Percentiles rank a stretch among this genome's conserved stretches.
phyloP scores from a whole-genome alignment of 371 early-diverging fungal species.

The Nosema muscidifuracis region DNA sequence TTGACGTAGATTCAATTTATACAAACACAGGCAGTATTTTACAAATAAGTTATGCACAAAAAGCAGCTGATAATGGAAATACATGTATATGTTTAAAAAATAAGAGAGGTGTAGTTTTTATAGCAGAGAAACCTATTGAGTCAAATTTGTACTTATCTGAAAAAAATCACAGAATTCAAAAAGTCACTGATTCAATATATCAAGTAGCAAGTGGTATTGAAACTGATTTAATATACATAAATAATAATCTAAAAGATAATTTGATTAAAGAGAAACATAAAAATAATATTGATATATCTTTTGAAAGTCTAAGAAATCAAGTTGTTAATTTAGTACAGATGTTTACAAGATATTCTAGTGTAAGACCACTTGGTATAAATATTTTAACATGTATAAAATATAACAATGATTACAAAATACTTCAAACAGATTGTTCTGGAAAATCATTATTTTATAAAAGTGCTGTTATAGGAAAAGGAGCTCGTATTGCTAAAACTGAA shows the following conservation, averaged over 20 bases:
- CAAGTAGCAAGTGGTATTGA: slow-evolving; percentile 96
- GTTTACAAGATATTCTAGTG: slow-evolving; percentile 47
- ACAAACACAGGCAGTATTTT: slow-evolving; percentile 96
- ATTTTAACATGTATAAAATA: slow-evolving; percentile 48
- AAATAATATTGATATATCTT: slow-evolving; percentile 10
- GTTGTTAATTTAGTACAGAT: slow-evolving; percentile 32
- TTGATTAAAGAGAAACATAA: slow-evolving; percentile 20
- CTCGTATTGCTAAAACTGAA: slow-evolving; percentile 61
- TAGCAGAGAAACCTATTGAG: slow-evolving; percentile 85
- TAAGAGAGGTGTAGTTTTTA: slow-evolving; percentile 88
- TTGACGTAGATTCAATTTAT: slow-evolving; percentile 86
- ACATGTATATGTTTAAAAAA: slow-evolving; percentile 95
- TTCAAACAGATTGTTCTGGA: slow-evolving; percentile 53
- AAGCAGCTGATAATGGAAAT: slow-evolving; percentile 81
- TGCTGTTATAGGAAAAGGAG: slow-evolving; percentile 56
- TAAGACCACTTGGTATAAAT: slow-evolving; percentile 59
- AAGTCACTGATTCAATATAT: slow-evolving; percentile 79
- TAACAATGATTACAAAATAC: slow-evolving; percentile 32
- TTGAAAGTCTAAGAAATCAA: slow-evolving; percentile 33
- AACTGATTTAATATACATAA: slow-evolving; percentile 61
- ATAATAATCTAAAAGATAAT: slow-evolving; percentile 18
- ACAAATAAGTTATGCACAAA: slow-evolving; percentile 95
- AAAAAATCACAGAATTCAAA: slow-evolving; percentile 75
- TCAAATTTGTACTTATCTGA: slow-evolving; percentile 81
- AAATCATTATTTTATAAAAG: slow-evolving; percentile 45